These are phyloP conservation scores for Hypoxylon cercidicola DNA, from an alignment of 495 filamentous ascomycete genomes.

Conservation along the genomic window DNA sequence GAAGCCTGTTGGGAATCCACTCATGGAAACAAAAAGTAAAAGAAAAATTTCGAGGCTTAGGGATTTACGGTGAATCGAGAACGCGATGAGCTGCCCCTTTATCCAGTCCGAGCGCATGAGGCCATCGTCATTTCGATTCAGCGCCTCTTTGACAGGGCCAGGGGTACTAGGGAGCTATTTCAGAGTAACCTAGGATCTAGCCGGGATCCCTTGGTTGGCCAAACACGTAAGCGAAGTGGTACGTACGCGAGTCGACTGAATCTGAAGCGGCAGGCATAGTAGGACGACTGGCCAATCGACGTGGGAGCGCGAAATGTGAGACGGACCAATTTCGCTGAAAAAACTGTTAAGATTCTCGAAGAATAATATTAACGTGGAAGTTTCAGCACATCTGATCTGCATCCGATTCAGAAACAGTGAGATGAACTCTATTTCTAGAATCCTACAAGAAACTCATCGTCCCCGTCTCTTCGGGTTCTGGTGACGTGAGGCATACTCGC, in stretches of 20 bases:
- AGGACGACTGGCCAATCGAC: slow-evolving; percentile 22
- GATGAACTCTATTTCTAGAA: slow-evolving; percentile 33
- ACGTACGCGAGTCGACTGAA: slow-evolving; percentile 24
- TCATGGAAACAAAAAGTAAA: slow-evolving; percentile 14
- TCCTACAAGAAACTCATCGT: slow-evolving; percentile 10
- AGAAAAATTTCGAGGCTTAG: slow-evolving; percentile 8
- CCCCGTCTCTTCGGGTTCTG: slow-evolving; percentile 9
- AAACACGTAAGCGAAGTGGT: slow-evolving; percentile 28
- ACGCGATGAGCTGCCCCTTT: slow-evolving; percentile 32
- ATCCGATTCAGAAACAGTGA: slow-evolving; percentile 17
- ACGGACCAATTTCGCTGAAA: slow-evolving; percentile 28
- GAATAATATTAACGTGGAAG: slow-evolving; percentile 24
- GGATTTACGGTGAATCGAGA: slow-evolving; percentile 16
- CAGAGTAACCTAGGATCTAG: slow-evolving; percentile 27
- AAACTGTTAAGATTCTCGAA: slow-evolving; percentile 10
- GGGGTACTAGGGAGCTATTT: slow-evolving; percentile 18
- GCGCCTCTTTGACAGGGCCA: slow-evolving; percentile 23
- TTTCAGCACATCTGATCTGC: slow-evolving; percentile 40
- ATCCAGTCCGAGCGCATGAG: slow-evolving; percentile 27
- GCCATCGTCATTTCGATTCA: slow-evolving; percentile 39
- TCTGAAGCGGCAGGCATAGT: slow-evolving; percentile 37
- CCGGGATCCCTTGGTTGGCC: slow-evolving; percentile 27
- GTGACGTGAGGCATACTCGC: slow-evolving; percentile 8
- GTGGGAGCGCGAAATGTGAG: slow-evolving; percentile 32
- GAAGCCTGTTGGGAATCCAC: background rate